Evolutionary conservation across 768 basidiomycete species (phyloP).

Genomic region (Leccinellum rugosiceps): DNA sequence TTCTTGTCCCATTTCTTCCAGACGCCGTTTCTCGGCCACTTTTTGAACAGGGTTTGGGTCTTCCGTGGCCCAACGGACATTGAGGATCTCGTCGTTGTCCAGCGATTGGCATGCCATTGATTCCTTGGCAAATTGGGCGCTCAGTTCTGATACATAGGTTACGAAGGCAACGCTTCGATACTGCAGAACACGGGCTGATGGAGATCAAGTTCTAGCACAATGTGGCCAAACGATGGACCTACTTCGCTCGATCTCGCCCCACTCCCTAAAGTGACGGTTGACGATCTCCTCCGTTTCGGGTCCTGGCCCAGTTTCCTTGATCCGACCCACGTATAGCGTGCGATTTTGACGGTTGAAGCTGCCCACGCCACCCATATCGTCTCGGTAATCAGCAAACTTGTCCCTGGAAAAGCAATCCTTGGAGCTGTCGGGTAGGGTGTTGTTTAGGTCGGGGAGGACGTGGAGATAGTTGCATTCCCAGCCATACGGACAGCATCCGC

Average conservation of each 20-base stretch:
- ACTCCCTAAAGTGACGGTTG: conserved; percentile 89
- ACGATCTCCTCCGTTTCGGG: conserved; percentile 92
- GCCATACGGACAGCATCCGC: conserved; percentile 97
- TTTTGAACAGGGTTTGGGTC: conserved; percentile 95
- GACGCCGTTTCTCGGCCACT: conserved; percentile 74
- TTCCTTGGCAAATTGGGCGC: conserved; percentile 96
- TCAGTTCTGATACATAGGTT: conserved; percentile 81
- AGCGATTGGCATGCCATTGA: conserved; percentile 98
- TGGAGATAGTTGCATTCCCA: conserved; percentile 98
- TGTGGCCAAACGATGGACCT: conserved; percentile 31
- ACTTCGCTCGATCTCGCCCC: conserved; percentile 93
- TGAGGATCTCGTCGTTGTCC: conserved; percentile 96
- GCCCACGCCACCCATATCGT: conserved; percentile 99
- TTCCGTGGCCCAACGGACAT: conserved; percentile 98
- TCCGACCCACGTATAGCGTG: conserved; percentile 91
- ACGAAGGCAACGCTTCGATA: conserved; percentile 97
- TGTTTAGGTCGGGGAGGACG: conserved; percentile 69
- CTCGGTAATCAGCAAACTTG: conserved; percentile 95
- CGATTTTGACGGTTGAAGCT: conserved; percentile 93
- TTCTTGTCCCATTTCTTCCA: conserved; percentile 82
- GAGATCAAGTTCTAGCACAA: conserved; percentile 4
- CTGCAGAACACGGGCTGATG: conserved; percentile 80
- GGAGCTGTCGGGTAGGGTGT: conserved; percentile 80
- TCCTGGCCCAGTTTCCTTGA: conserved; percentile 87
- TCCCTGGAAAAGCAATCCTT: conserved; percentile 97